Conservation (phyloP, 2,329 filamentous ascomycete genomes). For the Xylaria sp. region DNA sequence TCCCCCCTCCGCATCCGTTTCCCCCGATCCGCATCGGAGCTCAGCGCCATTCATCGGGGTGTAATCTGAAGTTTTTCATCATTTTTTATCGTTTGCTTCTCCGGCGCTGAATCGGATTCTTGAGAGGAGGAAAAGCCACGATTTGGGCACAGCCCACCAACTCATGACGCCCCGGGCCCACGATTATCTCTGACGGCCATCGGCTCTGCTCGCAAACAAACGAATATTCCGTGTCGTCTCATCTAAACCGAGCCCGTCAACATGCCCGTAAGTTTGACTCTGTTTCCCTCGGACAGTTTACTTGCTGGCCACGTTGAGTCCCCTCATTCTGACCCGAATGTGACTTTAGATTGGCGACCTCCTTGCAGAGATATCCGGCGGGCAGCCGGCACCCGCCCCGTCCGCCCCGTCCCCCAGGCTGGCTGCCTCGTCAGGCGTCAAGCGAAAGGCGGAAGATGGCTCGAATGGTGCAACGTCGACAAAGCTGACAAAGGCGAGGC, state of each 20-base stretch:
- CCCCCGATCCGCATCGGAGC: constrained; percentile 13
- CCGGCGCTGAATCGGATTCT: neutral
- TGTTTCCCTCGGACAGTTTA: neutral
- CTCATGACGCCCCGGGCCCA: constrained; percentile 48
- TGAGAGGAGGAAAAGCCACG: constrained; percentile 35
- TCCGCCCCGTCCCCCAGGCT: constrained; percentile 49
- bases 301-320: neutral
- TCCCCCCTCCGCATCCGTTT: constrained; percentile 40
- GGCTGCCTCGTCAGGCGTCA: constrained; percentile 53
- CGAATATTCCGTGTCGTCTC: constrained; percentile 34
- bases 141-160: constrained; percentile 42
- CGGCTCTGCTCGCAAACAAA: constrained; percentile 34
- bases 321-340: constrained; percentile 37
- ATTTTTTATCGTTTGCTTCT: constrained; percentile 18
- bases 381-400: constrained; percentile 55
- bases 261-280: constrained; percentile 53
- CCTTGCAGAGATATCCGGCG: constrained; percentile 71
- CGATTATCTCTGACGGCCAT: constrained; percentile 44
- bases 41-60: constrained; percentile 11
- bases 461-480: constrained; percentile 42
- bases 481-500: constrained; percentile 46
- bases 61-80: neutral
- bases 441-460: constrained; percentile 69
- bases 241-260: constrained; percentile 40
- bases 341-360: constrained; percentile 63